Evolutionary conservation across 257 asterid genomes (phyloP).

Genomic region (Nicotiana obtusifolia): DNA sequence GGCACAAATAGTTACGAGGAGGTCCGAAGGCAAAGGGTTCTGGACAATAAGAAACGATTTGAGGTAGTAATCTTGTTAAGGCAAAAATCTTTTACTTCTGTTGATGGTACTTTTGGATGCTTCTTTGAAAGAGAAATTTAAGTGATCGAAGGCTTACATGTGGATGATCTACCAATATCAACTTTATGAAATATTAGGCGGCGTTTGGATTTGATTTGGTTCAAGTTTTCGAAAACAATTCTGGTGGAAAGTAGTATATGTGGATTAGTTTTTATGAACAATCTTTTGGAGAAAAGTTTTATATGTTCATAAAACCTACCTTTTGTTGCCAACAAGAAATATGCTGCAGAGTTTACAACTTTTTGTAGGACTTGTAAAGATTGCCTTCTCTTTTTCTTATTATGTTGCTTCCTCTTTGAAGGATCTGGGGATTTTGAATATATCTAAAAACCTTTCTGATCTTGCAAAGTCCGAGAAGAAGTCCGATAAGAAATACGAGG

Average conservation of each 20-base stretch:
- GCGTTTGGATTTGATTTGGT: neutral
- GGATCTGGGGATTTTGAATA: constrained; percentile 74
- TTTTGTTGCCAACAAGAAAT: neutral
- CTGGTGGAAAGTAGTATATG: neutral
- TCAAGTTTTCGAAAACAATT: neutral
- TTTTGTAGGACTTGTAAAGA: neutral
- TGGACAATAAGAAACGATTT: constrained; percentile 61
- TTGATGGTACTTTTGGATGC: neutral
- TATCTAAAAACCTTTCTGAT: constrained; percentile 51
- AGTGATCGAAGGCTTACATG: neutral
- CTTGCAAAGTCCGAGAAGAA: constrained; percentile 47
- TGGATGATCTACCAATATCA: neutral
- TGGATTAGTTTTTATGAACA: neutral
- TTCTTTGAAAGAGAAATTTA: neutral
- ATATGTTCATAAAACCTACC: neutral
- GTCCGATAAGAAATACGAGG: constrained; percentile 28
- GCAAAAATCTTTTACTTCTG: neutral
- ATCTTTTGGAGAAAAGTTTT: neutral
- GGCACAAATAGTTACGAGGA: constrained; percentile 51
- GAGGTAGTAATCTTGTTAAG: constrained; percentile 38
- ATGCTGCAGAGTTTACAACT: neutral
- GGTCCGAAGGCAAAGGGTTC: constrained; percentile 62
- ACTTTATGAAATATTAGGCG: neutral
- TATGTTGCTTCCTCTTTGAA: constrained; percentile 17
- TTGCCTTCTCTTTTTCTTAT: neutral